Evolutionary conservation across 2,329 filamentous ascomycete species (phyloP), one percentile per base, ranked within the genome.

Genomic region (Exutisphaerella laricina): DNA sequence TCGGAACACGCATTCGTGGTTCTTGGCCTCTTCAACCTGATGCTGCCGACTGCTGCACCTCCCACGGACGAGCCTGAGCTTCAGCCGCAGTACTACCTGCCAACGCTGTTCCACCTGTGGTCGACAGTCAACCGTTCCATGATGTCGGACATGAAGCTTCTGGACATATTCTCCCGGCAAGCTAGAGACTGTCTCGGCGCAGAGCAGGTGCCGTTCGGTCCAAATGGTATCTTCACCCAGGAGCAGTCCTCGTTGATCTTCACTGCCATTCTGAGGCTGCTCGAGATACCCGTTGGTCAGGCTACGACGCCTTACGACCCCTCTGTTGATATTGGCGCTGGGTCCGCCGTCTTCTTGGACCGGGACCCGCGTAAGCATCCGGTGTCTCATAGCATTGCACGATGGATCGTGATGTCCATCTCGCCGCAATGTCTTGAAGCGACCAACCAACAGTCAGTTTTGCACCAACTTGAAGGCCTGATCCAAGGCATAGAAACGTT

Each of bases 401-500:
- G 92, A 46, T 92, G 88, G 83, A 85, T 97, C 45, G 81, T 94
- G 39, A 90, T 90, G 79, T 96, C 89, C 0, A 66, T 98, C 28
- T 97, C 92, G 1, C 90, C 92, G 1, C 73, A 81, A 33, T 92
- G 87, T 58, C 69, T 94, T 36, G 79, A 85, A 30, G 73, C 79
- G n/a, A 74, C 83, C 21, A 82, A 83, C 42, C 41, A 48, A 13
- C 60, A 60, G 29, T 97, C 89, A 1, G 79, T 94, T 31, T 68
- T 98, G 57, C 79, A 84, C 23, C 87, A 85, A 52, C 75, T 98
- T 4, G 90, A 98, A 64, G 90, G 87, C 0, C 73, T 98, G 39
- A 85, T 98, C 54, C 85, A 97, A 64, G 92, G 89, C 2, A 84
- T 97, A 34, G 92, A 98, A 65, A 98, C 92, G 1, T 98, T 98